phyloP scores from a whole-genome alignment of 805 yeast genomes.

The Lipomyces mesembrius region DNA sequence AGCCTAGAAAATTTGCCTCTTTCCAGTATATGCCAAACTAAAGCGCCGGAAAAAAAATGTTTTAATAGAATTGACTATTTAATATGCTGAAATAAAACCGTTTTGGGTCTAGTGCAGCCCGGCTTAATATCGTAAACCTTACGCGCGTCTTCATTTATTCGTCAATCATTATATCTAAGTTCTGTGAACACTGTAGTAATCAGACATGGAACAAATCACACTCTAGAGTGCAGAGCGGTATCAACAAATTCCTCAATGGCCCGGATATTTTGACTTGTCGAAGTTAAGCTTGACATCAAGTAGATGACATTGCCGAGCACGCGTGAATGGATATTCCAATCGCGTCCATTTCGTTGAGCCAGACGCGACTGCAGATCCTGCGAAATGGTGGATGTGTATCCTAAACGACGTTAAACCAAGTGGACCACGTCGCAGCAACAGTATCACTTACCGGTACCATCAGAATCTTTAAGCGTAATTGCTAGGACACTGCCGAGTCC shows the following conservation, averaged over 20 bases:
- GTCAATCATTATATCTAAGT: no score
- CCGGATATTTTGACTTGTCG: background rate
- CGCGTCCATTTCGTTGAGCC: background rate
- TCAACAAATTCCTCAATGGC: background rate
- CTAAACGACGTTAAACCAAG: slow-evolving; percentile 11
- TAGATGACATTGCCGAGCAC: slow-evolving; percentile 41
- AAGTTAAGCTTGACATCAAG: slow-evolving; percentile 29
- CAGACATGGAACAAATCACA: no score
- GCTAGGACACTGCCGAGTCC: slow-evolving; percentile 39
- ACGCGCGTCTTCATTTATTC: no score
- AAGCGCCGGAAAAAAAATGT: no score
- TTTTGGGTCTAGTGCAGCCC: no score
- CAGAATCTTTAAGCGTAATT: slow-evolving; percentile 32
- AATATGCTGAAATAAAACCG: no score
- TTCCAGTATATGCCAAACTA: no score
- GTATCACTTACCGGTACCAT: slow-evolving; percentile 25
- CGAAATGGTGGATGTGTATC: slow-evolving; percentile 5
- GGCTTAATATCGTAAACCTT: no score
- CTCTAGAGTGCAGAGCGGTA: background rate
- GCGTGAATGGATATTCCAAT: slow-evolving; percentile 39
- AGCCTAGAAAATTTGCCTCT: no score
- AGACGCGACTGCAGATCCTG: slow-evolving; percentile 8
- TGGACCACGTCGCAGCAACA: slow-evolving; percentile 17
- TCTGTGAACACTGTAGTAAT: no score
- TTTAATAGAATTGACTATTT: no score